A percentile compares a stretch with the other conserved stretches of the same genome.
Evolutionary conservation across 768 basidiomycete genomes (phyloP).

Genomic region (Filobasidium floriforme): DNA sequence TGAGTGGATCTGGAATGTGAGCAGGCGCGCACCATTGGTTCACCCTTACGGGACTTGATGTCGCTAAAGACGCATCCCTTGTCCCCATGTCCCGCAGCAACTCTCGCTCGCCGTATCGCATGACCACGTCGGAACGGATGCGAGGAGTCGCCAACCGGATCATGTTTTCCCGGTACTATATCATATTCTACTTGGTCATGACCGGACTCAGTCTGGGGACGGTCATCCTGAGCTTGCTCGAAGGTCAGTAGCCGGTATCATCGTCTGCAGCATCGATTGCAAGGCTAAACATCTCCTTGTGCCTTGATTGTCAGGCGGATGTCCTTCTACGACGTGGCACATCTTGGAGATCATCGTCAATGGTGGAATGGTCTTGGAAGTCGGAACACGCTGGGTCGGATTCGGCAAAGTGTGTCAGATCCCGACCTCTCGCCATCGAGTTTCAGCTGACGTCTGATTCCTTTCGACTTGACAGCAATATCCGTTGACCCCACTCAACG

Average conservation of each 20-base stretch:
- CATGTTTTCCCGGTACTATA: slow-evolving; percentile 43
- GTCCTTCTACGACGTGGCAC: slow-evolving; percentile 41
- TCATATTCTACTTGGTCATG: slow-evolving; percentile 43
- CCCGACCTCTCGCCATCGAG: background rate
- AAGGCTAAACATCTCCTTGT: slow-evolving; percentile 23
- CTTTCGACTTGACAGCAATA: slow-evolving; percentile 33
- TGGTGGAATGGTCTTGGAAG: slow-evolving; percentile 85
- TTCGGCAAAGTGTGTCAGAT: slow-evolving; percentile 69
- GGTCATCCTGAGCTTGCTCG: slow-evolving; percentile 39
- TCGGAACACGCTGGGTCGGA: slow-evolving; percentile 80
- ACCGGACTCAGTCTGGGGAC: slow-evolving; percentile 42
- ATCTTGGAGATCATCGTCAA: slow-evolving; percentile 44
- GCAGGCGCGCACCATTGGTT: background rate
- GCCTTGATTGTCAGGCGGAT: slow-evolving; percentile 18
- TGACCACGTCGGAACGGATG: slow-evolving; percentile 37
- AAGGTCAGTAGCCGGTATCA: slow-evolving; percentile 10
- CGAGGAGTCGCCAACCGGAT: slow-evolving; percentile 44
- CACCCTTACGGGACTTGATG: background rate
- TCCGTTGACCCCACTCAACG: slow-evolving; percentile 56
- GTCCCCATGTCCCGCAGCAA: background rate
- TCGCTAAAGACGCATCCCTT: too few species aligned
- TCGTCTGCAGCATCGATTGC: background rate
- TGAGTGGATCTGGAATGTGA: background rate
- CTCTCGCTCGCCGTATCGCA: slow-evolving; percentile 32
- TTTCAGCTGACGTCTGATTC: background rate